Conservation (phyloP, 192 early-diverging fungal species). For the Podila epigama region DNA sequence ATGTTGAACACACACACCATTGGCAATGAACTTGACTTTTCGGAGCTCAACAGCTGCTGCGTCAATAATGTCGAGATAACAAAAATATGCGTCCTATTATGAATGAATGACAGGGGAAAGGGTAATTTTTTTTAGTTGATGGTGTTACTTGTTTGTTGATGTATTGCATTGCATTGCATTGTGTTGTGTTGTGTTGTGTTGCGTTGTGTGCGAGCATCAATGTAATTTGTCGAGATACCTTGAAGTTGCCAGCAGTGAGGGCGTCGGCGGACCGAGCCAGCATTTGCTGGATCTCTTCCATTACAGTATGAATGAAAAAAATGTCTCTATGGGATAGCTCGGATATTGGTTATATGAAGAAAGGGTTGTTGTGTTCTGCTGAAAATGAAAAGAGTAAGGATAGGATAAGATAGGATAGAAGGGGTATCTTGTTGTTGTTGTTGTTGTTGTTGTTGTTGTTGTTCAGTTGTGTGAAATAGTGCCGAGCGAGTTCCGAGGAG, state of each 20-base stretch:
- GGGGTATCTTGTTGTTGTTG: too few relatives aligned
- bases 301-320: constrained; percentile 3
- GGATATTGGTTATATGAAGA: background rate
- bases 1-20: constrained; percentile 52
- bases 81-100: constrained; percentile 62
- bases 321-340: background rate
- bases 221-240: constrained; percentile 32
- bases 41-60: constrained; percentile 51
- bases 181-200: background rate
- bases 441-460: too few relatives aligned
- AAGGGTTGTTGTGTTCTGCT: too few relatives aligned
- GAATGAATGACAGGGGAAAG: background rate
- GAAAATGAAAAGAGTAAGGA: too few relatives aligned
- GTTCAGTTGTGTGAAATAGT: too few relatives aligned
- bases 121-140: background rate
- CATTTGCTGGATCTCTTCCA: constrained; percentile 53
- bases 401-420: too few relatives aligned
- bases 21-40: constrained; percentile 65
- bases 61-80: constrained; percentile 53
- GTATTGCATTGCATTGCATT: background rate
- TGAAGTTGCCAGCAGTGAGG: constrained; percentile 52
- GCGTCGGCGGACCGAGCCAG: constrained; percentile 48
- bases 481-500: too few relatives aligned
- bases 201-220: background rate
- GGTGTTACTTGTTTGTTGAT: background rate